Conservation (phyloP, 805 yeast genomes). For the Candida glaebosa region DNA sequence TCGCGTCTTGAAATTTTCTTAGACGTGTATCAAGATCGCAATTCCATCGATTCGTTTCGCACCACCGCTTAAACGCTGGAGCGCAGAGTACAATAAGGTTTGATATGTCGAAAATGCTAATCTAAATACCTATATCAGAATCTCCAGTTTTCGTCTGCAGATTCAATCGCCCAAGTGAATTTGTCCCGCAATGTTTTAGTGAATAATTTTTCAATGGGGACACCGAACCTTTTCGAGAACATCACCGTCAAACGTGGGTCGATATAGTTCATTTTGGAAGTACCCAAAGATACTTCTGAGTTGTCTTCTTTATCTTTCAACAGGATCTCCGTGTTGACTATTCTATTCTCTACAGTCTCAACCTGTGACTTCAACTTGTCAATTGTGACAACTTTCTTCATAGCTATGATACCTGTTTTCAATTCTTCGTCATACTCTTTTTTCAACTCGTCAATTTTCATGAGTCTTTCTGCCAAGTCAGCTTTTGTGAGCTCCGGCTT, state of each 20-base stretch:
- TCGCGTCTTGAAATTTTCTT: conserved; percentile 1
- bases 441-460: conserved; percentile 49
- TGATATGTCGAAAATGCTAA: background rate
- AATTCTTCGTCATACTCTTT: conserved; percentile 55
- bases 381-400: conserved; percentile 48
- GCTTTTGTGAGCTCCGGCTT: conserved; percentile 51
- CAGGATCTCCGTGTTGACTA: conserved; percentile 64
- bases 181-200: conserved; percentile 90
- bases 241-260: conserved; percentile 90
- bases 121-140: conserved; percentile 39
- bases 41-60: too few relatives aligned
- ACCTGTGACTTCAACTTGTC: conserved; percentile 74
- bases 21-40: background rate
- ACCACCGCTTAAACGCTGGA: too few relatives aligned
- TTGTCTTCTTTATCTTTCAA: conserved; percentile 91
- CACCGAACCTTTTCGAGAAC: conserved; percentile 80
- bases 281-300: conserved; percentile 87
- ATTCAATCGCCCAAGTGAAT: conserved; percentile 94
- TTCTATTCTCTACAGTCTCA: conserved; percentile 68
- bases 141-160: conserved; percentile 83
- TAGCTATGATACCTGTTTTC: conserved; percentile 53
- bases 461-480: conserved; percentile 57
- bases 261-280: conserved; percentile 91
- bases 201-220: conserved; percentile 89
- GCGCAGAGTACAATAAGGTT: background rate